Base-by-base conservation (phyloP, 495 filamentous ascomycete genomes). In the Neurospora sp. region DNA sequence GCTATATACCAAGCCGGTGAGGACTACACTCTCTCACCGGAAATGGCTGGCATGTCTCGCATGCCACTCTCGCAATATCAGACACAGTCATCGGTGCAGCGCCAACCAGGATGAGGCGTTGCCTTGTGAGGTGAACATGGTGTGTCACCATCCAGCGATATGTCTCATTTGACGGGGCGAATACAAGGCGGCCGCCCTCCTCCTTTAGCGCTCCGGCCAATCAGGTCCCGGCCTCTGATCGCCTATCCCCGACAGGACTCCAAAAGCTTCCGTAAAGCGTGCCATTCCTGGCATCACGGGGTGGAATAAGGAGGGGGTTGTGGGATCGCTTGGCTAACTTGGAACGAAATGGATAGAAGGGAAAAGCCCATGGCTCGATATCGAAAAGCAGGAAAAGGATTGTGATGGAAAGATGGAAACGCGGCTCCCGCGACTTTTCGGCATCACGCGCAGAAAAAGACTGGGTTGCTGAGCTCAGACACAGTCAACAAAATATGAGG, bases 51-150 rank as follows among this genome's bases (percentile, higher is more conserved):
- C 43, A 42, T 77, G 43, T 69, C 39, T 36, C 48, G n/a, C 54
- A 42, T 73, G 66, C 43, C 40, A 10, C 37, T 31, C 31, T 70
- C 43, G 31, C 39, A 70, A 73, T 21, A 38, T 70, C 69, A 74
- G 75, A 19, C 37, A 69, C 71, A 75, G 76, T 78, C 77, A 78
- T 74, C 76, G 73, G 76, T 54, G 71, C 28, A 77, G 74, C 66
- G 31, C 72, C 48, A 71, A 72, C 36, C 69, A 45, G 62, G 71
- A 71, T 59, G 34, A 54, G 38, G 69, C 66, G 77, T 62, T 72
- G 76, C 77, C 77, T 77, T 77, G 76, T 70, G 73, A 74, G 73
- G 34, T 39, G 72, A 77, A 71, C 72, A 62, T 74, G 71, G 74
- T 76, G 74, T 34, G 76, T 76, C 72, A 74, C 48, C 40, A 34